phyloP scores from a whole-genome alignment of 2,329 filamentous ascomycete species.

The Gremmenia infestans region DNA sequence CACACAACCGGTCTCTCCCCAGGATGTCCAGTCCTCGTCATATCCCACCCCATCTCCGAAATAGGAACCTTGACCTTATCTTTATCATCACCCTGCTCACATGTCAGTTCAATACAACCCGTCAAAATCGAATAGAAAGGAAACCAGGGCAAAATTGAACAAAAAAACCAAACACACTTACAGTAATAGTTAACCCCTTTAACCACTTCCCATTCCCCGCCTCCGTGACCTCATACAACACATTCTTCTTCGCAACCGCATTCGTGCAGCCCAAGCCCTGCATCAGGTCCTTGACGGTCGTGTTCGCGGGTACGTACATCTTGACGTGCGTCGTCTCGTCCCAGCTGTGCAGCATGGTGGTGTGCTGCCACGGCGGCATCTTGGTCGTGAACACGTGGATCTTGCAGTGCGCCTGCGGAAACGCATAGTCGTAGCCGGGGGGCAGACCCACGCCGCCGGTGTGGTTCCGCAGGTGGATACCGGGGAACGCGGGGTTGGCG shows the following conservation, averaged over 20 bases:
- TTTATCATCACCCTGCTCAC: conserved; percentile 35
- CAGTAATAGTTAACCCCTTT: conserved; percentile 44
- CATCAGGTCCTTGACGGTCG: conserved; percentile 52
- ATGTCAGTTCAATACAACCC: neutral
- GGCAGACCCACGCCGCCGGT: conserved; percentile 55
- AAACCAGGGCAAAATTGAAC: neutral
- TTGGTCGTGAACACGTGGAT: conserved; percentile 51
- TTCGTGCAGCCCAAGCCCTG: conserved; percentile 54
- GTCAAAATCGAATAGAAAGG: neutral
- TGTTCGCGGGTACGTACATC: conserved; percentile 46
- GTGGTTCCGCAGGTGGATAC: conserved; percentile 51
- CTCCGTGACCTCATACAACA: conserved; percentile 50
- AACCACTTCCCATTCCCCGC: conserved; percentile 56
- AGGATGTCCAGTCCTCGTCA: conserved; percentile 41
- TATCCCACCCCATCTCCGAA: conserved; percentile 55
- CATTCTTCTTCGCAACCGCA: conserved; percentile 46
- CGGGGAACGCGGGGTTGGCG: conserved; percentile 37
- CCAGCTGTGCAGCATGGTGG: conserved; percentile 35
- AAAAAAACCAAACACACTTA: neutral
- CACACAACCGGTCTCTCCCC: conserved; percentile 53
- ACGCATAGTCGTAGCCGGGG: conserved; percentile 60
- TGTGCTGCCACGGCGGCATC: conserved; percentile 45
- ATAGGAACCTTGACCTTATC: conserved; percentile 46
- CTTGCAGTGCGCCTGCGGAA: conserved; percentile 52
- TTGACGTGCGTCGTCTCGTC: conserved; percentile 43